These are phyloP conservation scores for Curvularia spicifera DNA, from an alignment of 2,329 filamentous ascomycete genomes.

Conservation along the genomic window DNA sequence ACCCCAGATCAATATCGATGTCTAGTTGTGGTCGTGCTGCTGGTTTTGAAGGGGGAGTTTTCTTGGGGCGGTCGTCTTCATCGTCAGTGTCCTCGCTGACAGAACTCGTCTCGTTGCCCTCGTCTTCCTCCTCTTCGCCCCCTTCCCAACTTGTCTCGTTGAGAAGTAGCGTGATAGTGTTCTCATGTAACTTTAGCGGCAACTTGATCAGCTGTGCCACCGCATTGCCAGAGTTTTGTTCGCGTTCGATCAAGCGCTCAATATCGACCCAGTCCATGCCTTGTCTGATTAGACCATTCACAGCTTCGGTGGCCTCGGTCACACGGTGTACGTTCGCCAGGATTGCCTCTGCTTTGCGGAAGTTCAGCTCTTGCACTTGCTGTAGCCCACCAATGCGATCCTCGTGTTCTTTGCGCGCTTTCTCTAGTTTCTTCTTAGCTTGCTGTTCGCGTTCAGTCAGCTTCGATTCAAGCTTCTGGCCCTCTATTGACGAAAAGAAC, in stretches of 20 bases:
- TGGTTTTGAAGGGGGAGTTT: constrained; percentile 45
- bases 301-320: constrained; percentile 88
- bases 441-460: constrained; percentile 80
- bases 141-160: constrained; percentile 71
- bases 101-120: constrained; percentile 66
- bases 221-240: constrained; percentile 79
- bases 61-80: constrained; percentile 59
- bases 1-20: constrained; percentile 82
- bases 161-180: constrained; percentile 80
- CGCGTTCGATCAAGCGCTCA: constrained; percentile 82
- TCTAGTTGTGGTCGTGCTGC: constrained; percentile 59
- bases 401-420: constrained; percentile 81
- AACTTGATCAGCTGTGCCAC: constrained; percentile 87
- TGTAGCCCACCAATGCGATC: constrained; percentile 85
- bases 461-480: constrained; percentile 85
- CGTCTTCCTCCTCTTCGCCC: constrained; percentile 65
- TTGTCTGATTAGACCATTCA: constrained; percentile 88
- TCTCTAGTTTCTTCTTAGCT: constrained; percentile 83
- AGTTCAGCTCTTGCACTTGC: constrained; percentile 79
- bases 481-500: constrained; percentile 96
- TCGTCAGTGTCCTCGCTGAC: constrained; percentile 69
- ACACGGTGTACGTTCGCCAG: constrained; percentile 90
- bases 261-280: constrained; percentile 99
- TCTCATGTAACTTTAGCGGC: constrained; percentile 88
- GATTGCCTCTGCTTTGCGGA: constrained; percentile 87